Conservation (phyloP, 2,329 filamentous ascomycete species). For the Gliomastix tumulicola region DNA sequence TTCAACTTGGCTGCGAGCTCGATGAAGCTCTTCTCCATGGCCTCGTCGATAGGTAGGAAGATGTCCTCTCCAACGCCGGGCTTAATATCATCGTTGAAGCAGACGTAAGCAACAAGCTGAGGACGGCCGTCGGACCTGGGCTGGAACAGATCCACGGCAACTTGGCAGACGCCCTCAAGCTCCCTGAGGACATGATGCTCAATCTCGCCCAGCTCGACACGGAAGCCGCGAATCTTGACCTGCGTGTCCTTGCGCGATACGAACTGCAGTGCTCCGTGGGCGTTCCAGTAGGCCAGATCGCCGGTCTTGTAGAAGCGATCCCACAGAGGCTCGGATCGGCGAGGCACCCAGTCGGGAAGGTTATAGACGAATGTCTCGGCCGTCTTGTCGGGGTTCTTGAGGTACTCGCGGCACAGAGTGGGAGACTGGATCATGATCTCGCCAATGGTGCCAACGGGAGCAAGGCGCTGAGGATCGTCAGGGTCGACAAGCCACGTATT, state of each 20-base stretch:
- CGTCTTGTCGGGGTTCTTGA: constrained; percentile 26
- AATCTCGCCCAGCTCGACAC: constrained; percentile 3
- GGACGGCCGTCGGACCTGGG: background rate
- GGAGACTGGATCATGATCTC: constrained; percentile 18
- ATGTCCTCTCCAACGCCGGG: too few relatives aligned
- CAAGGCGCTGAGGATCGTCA: constrained; percentile 2
- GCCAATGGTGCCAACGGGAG: constrained; percentile 7
- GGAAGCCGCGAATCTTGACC: constrained; percentile 4
- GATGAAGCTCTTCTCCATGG: too few relatives aligned
- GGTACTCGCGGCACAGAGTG: constrained; percentile 36
- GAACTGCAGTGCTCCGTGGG: constrained; percentile 2
- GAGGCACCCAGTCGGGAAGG: constrained; percentile 5
- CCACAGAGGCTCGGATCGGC: background rate
- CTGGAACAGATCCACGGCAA: constrained; percentile 5
- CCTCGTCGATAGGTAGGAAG: too few relatives aligned
- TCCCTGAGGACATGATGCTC: constrained; percentile 1
- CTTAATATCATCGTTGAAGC: constrained; percentile 1
- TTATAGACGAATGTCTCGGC: constrained; percentile 4
- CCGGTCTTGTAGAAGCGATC: constrained; percentile 3
- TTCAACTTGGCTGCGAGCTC: constrained; percentile 9
- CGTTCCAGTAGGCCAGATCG: constrained; percentile 2
- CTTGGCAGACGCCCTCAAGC: background rate
- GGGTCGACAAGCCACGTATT: constrained; percentile 7
- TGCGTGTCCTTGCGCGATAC: constrained; percentile 4
- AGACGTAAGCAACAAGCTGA: constrained; percentile 3